These are phyloP conservation scores for Plasmodium vinckei DNA, from an alignment of 169 alveolate species.

Conservation along the genomic window DNA sequence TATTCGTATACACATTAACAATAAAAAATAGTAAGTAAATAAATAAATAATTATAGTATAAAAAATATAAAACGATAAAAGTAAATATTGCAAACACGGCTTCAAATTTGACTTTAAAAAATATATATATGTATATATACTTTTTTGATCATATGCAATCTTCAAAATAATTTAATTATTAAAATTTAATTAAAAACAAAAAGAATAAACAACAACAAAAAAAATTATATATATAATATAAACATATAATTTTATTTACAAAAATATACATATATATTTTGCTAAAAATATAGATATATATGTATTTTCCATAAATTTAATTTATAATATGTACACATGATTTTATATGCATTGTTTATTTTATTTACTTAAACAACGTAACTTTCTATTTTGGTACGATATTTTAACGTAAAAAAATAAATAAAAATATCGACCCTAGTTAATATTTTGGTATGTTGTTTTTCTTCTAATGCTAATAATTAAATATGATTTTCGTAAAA, in stretches of 20 bases:
- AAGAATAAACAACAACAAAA: slow-evolving; percentile 24
- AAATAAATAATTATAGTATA: neutral
- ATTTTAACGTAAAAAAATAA: neutral
- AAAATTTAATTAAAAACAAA: slow-evolving; percentile 49
- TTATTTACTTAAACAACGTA: too few relatives aligned
- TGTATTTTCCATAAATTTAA: slow-evolving; percentile 11
- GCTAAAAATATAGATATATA: neutral
- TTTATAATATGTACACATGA: slow-evolving; percentile 1
- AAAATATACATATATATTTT: slow-evolving; percentile 15
- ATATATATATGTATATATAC: slow-evolving; percentile 8
- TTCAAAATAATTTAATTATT: slow-evolving; percentile 52
- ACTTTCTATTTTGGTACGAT: neutral
- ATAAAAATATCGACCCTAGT: neutral
- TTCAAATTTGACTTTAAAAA: slow-evolving; percentile 39
- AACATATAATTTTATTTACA: slow-evolving; percentile 21
- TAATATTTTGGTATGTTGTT: neutral
- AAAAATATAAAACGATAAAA: neutral
- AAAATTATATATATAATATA: slow-evolving; percentile 15
- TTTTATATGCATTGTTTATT: too few relatives aligned
- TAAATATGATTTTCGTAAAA: neutral
- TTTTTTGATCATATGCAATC: neutral
- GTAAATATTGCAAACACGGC: slow-evolving; percentile 17
- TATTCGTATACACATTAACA: too few relatives aligned
- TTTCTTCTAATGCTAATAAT: slow-evolving; percentile 3
- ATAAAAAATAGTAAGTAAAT: neutral